phyloP scores from a whole-genome alignment of 2,329 filamentous ascomycete species.

The Helotiales sp. region DNA sequence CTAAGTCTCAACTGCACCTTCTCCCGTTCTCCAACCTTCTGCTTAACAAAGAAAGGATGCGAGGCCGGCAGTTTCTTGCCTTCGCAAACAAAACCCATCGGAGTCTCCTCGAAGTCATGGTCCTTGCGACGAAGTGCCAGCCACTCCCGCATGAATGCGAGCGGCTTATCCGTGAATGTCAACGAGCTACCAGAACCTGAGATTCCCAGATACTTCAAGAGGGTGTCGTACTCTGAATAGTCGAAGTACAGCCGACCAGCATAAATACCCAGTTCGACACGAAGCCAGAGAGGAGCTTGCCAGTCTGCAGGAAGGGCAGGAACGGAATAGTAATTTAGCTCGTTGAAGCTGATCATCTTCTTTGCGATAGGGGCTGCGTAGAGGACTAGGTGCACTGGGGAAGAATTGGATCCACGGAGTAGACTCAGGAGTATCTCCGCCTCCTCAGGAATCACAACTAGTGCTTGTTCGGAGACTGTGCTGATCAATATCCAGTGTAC shows the following conservation, averaged over 20 bases:
- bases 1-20: neutral
- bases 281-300: conserved; percentile 52
- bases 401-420: conserved; percentile 35
- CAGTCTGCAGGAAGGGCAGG: conserved; percentile 45
- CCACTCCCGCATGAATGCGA: conserved; percentile 57
- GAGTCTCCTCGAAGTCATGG: conserved; percentile 58
- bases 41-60: conserved; percentile 53
- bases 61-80: conserved; percentile 41
- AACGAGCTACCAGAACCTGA: neutral
- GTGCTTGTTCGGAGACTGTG: conserved; percentile 42
- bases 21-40: neutral
- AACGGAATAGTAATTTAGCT: conserved; percentile 51
- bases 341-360: conserved; percentile 60
- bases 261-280: conserved; percentile 59
- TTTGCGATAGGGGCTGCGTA: conserved; percentile 62
- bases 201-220: conserved; percentile 36
- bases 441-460: conserved; percentile 65
- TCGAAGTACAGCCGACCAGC: conserved; percentile 61
- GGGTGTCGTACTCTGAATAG: conserved; percentile 43
- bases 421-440: conserved; percentile 56
- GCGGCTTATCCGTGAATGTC: conserved; percentile 38
- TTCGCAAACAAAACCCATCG: conserved; percentile 49
- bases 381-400: conserved; percentile 46
- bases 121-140: conserved; percentile 52
- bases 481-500: conserved; percentile 66